These are phyloP conservation scores for Phoma sp. DNA, from an alignment of 2,329 filamentous ascomycete genomes.

Conservation along the genomic window DNA sequence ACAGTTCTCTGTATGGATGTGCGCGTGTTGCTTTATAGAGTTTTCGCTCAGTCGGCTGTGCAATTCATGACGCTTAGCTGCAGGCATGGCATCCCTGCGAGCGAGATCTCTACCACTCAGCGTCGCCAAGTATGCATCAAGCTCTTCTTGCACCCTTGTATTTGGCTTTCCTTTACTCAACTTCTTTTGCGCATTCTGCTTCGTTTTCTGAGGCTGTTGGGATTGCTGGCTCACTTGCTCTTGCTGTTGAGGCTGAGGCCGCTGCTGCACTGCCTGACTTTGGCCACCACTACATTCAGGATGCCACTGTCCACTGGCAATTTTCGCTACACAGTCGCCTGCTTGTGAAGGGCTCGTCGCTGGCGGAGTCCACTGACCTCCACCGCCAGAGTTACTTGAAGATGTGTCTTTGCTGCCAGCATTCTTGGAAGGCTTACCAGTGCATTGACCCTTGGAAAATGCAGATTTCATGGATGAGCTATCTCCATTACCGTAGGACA, in stretches of 20 bases:
- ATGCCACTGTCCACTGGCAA: neutral
- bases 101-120: slow-evolving; percentile 10
- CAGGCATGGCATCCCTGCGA: neutral
- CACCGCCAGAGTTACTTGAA: slow-evolving; percentile 3
- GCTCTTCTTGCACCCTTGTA: slow-evolving; percentile 20
- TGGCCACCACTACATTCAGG: slow-evolving; percentile 4
- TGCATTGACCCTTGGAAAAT: slow-evolving; percentile 24
- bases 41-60: neutral
- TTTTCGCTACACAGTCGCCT: neutral
- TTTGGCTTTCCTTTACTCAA: slow-evolving; percentile 6
- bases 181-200: neutral
- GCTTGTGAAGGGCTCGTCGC: neutral
- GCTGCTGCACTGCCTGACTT: neutral
- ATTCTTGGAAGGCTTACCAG: slow-evolving; percentile 23
- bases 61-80: neutral
- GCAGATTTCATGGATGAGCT: slow-evolving; percentile 24
- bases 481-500: slow-evolving; percentile 47
- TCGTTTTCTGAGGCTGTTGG: neutral
- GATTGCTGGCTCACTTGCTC: neutral
- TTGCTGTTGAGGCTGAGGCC: neutral
- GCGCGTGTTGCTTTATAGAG: neutral
- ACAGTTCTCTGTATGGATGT: neutral
- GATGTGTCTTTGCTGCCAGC: slow-evolving; percentile 12
- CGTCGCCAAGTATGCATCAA: slow-evolving; percentile 23
- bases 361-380: slow-evolving; percentile 22